Evolutionary conservation across 306 rosid species (phyloP), one percentile per base, ranked within the genome.

Genomic region (Cucumis melo): DNA sequence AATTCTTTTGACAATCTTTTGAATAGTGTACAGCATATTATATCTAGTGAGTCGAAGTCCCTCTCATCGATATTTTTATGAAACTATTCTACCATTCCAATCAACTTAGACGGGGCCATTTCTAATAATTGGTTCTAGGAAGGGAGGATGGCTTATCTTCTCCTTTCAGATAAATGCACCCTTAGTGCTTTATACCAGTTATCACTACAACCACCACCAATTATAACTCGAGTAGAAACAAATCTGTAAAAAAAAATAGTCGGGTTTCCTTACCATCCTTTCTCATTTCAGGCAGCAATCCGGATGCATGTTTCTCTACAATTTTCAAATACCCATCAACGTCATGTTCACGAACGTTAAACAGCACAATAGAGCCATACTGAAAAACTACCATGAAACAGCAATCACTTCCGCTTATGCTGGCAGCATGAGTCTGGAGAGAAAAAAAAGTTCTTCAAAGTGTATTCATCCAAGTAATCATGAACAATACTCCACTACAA

Each of bases 221-320:
- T 29, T 9, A 38, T 10, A 9, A 65, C 4, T 32, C 36, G 1
- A 5, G 10, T 66, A 66, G 51, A n/a, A 39, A 66, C 32, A 66
- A 66, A 41, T 68, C 15, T 1, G 13, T 16, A 20, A 48, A 21
- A 42, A 41, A 20, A 41, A 44, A 68, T 11, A 44, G 20, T 42
- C 7, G 20, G 23, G 3, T 4, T 4, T 24, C 62, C 91, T 86
- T 79, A 95, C 99, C 99, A 53, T 95, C 98, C 85, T 90, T 92
- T 88, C 97, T 92, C 99, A 88, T 95, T 82, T 95, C 99, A 76
- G 98, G 96, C 59, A 95, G 90, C 81, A 90, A 79, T 65, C 97
- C 96, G 34, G 97, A 88, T 71, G 98, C 88, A 83, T 92, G 93
- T 80, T 83, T 85, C 85, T 86, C 74, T 73, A 89, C 98, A 77